Evolutionary conservation across 371 early-diverging fungal species (phyloP).

Genomic region (Haplosporangium sp.): DNA sequence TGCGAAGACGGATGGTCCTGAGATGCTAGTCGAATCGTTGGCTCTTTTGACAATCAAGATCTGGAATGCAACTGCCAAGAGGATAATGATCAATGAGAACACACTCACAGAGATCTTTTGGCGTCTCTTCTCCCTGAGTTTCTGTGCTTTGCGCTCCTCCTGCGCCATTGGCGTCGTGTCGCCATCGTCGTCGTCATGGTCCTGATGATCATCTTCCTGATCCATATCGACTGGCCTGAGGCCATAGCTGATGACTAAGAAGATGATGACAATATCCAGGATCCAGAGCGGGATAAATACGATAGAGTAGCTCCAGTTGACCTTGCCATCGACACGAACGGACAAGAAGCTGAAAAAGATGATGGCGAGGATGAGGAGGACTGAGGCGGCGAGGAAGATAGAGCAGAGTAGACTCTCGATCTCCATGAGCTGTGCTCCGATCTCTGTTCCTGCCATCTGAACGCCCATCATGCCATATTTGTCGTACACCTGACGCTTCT

Average conservation of each 20-base stretch:
- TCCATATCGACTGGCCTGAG: conserved; percentile 51
- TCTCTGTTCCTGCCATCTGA: conserved; percentile 81
- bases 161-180: conserved; percentile 38
- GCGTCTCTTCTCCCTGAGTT: conserved; percentile 39
- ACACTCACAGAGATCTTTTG: conserved; percentile 25
- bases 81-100: conserved; percentile 52
- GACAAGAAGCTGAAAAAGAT: conserved; percentile 85
- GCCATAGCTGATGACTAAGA: conserved; percentile 33
- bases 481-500: conserved; percentile 89
- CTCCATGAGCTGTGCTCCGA: conserved; percentile 81
- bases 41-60: conserved; percentile 62
- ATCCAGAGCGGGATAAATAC: conserved; percentile 91
- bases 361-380: conserved; percentile 75
- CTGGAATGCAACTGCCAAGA: conserved; percentile 61
- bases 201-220: conserved; percentile 31
- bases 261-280: conserved; percentile 63
- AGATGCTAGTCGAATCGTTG: conserved; percentile 57
- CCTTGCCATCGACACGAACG: conserved; percentile 77
- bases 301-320: conserved; percentile 77
- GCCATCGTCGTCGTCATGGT: conserved; percentile 34
- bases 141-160: conserved; percentile 56
- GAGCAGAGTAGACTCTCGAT: conserved; percentile 78
- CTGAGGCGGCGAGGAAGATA: conserved; percentile 66
- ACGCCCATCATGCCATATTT: conserved; percentile 91
- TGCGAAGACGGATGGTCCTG: conserved; percentile 49